Evolutionary conservation across 139 green algal genomes (phyloP), one percentile per base, ranked within the genome.

Genomic region (Eudorina sp.): DNA sequence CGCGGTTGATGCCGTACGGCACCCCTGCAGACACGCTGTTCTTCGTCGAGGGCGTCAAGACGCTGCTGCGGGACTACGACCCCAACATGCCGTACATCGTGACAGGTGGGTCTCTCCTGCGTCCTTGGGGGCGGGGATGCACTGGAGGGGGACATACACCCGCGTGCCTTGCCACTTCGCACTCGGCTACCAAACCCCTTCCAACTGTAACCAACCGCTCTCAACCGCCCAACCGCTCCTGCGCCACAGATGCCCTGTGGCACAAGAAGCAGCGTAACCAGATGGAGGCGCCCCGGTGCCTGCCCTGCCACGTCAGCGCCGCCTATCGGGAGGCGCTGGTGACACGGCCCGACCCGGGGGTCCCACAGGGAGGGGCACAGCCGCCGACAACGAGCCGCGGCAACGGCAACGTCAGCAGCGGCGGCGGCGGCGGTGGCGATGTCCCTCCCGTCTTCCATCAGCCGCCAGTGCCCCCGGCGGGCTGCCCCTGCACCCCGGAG

Each of bases 401-500:
- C 19, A 5, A 11, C 62, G 31, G 62, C 16, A 5, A 29, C 62
- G 58, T 14, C 62, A 29, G 21, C 62, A 5, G 62, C 62, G 62
- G 21, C 62, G 38, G 31, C 62, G 62, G 31, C 31, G 62, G 11
- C 4, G 19, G 43, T 27, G 18, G 27, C 19, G 72, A 14, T 18
- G 74, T 25, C n/a, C 9, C n/a, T 31, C 23, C 31, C n/a, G n/a
- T 6, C 23, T 81, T 62, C 73, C 14, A 38, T 8, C 43, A n/a
- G 31, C 46, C 46, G 46, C 73, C 73, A 25, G 45, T 86, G 29
- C 79, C 79, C 38, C 79, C 79, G 34, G 16, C 27, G 3, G 79
- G 79, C 79, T 86, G 79, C 58, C 79, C 79, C 60, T 86, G 79
- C 41, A 86, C 60, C 19, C 79, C 79, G 14, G 34, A 86, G 40